phyloP scores from a whole-genome alignment of 2,329 filamentous ascomycete species.

The Tolypocladium amazonense region DNA sequence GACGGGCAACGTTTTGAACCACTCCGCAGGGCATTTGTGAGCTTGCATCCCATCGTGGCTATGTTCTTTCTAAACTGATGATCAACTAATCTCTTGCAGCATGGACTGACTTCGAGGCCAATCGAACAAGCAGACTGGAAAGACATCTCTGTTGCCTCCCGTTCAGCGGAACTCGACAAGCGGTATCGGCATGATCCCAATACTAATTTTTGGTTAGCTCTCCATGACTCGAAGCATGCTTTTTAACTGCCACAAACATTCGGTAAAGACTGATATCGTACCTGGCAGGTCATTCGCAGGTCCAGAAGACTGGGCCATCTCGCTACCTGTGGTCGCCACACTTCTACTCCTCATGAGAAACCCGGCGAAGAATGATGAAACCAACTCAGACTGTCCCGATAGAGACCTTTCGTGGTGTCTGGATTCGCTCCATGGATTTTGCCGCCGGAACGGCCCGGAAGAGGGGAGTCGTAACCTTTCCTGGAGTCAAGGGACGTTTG shows the following conservation, averaged over 20 bases:
- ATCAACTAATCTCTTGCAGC: no score
- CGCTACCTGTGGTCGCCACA: not conserved
- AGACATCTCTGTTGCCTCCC: not conserved
- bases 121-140: not conserved
- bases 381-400: not conserved
- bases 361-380: not conserved
- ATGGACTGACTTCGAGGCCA: no score
- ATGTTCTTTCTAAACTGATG: not conserved
- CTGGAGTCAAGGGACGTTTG: not conserved
- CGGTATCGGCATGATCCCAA: not conserved
- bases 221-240: no score
- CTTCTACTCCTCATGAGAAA: not conserved
- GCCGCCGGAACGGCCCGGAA: not conserved
- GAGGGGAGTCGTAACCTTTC: not conserved
- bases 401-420: not conserved
- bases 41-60: no score
- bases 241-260: no score
- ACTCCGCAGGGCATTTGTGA: not conserved
- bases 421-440: not conserved
- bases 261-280: no score
- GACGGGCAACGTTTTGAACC: not conserved
- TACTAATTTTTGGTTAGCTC: not conserved
- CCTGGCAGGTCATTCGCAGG: not conserved
- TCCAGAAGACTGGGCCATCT: not conserved
- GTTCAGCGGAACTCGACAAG: not conserved